A percentile compares a stretch with the other conserved stretches of the same genome.
These are phyloP conservation scores for Penicillium sp. DNA, from an alignment of 2,329 filamentous ascomycete species.

Conservation along the genomic window DNA sequence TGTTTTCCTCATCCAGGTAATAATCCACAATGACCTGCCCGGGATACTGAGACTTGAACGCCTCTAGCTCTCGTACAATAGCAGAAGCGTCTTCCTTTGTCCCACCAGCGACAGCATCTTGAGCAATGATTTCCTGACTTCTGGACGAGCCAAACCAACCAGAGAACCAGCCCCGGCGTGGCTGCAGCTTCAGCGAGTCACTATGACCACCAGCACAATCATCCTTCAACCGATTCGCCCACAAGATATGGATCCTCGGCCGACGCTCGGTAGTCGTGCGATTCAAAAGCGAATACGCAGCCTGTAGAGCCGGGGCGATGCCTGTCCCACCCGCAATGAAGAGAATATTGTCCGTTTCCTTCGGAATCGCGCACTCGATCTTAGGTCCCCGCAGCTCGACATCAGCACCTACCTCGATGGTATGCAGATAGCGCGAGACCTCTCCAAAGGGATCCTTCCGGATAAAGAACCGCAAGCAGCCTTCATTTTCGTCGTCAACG, in stretches of 20 bases:
- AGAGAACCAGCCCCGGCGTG: conserved; percentile 32
- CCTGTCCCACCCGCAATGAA: conserved; percentile 93
- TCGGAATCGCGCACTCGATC: conserved; percentile 63
- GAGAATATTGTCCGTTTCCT: conserved; percentile 59
- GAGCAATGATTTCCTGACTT: neutral
- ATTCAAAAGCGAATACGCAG: conserved; percentile 60
- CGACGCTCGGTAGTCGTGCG: conserved; percentile 30
- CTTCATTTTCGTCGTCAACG: conserved; percentile 32
- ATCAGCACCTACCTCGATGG: conserved; percentile 59
- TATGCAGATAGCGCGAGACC: conserved; percentile 77
- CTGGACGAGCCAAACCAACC: conserved; percentile 26
- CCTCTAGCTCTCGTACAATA: conserved; percentile 63
- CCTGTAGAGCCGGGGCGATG: conserved; percentile 84
- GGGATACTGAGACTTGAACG: conserved; percentile 59
- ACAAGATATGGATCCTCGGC: conserved; percentile 69
- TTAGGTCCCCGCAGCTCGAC: conserved; percentile 79
- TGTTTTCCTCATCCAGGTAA: conserved; percentile 77
- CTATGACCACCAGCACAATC: conserved; percentile 64
- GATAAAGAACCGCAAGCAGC: conserved; percentile 69
- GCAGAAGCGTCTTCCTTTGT: conserved; percentile 16
- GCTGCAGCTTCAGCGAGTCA: conserved; percentile 37
- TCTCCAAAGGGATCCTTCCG: conserved; percentile 77
- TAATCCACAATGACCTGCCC: conserved; percentile 65
- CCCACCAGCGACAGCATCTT: neutral
- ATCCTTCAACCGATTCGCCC: conserved; percentile 69